A percentile compares a stretch with the other conserved stretches of the same genome.
These are phyloP conservation scores for Fragaria iinumae DNA, from an alignment of 306 rosid genomes.

Conservation along the genomic window DNA sequence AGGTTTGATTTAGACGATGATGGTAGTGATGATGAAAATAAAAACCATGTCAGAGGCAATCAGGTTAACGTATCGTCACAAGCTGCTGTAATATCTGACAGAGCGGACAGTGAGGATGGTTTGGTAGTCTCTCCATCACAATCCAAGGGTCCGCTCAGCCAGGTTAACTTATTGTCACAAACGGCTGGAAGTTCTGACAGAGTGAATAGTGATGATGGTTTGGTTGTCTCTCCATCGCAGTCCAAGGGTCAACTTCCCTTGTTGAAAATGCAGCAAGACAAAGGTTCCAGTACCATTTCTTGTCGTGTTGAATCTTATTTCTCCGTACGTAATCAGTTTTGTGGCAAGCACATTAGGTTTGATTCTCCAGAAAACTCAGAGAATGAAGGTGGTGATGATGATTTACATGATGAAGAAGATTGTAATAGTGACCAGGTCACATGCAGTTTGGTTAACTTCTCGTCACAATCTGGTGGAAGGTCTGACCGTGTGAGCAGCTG, in stretches of 20 bases:
- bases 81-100: conserved; percentile 36
- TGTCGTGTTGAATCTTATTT: not conserved
- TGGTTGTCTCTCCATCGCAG: not conserved
- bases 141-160: not conserved
- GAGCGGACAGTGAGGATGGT: not conserved
- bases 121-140: not conserved
- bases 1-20: conserved; percentile 68
- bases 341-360: conserved; percentile 1
- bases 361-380: conserved; percentile 21
- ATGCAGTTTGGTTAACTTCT: too few species aligned
- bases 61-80: conserved; percentile 36
- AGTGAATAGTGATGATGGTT: not conserved
- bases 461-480: too few species aligned
- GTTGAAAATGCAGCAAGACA: not conserved
- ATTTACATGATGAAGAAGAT: too few species aligned
- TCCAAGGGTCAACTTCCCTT: not conserved
- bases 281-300: not conserved
- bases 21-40: conserved; percentile 40
- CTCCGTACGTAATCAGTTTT: conserved; percentile 19
- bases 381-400: too few species aligned
- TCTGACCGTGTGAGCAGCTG: too few species aligned
- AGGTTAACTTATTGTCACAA: conserved; percentile 34
- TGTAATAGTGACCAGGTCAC: too few species aligned
- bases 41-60: conserved; percentile 18
- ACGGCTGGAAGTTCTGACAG: conserved; percentile 35